These are phyloP conservation scores for Phaeophleospora eucalypticola DNA, from an alignment of 2,329 filamentous ascomycete genomes.

Conservation along the genomic window DNA sequence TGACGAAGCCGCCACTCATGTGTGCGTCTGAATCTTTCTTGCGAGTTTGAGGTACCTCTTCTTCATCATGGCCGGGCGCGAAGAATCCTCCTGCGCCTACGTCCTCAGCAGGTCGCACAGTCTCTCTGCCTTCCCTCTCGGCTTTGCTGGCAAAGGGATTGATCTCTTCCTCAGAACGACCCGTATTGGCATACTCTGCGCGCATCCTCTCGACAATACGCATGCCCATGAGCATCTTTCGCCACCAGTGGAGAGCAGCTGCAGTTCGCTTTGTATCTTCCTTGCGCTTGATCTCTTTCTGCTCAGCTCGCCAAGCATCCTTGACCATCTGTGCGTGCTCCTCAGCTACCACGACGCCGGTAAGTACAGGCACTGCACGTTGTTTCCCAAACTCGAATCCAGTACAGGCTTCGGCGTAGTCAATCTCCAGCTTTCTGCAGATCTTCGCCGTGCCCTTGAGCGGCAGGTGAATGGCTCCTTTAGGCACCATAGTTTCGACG, in stretches of 20 bases:
- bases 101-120: constrained; percentile 10
- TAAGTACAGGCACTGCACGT: constrained; percentile 87
- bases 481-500: constrained; percentile 85
- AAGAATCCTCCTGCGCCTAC: constrained; percentile 42
- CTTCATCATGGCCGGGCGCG: constrained; percentile 34
- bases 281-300: constrained; percentile 71
- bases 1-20: constrained; percentile 25
- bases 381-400: constrained; percentile 95
- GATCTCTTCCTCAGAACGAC: constrained; percentile 44
- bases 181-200: constrained; percentile 66
- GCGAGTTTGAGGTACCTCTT: constrained; percentile 31
- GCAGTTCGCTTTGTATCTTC: constrained; percentile 81
- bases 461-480: constrained; percentile 78
- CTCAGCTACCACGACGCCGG: constrained; percentile 80
- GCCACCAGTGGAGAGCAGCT: constrained; percentile 70
- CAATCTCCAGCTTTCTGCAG: constrained; percentile 78
- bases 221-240: constrained; percentile 80
- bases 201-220: constrained; percentile 74
- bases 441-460: constrained; percentile 71
- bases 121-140: constrained; percentile 22
- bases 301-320: constrained; percentile 68
- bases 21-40: constrained; percentile 13
- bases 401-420: constrained; percentile 90
- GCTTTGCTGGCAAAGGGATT: constrained; percentile 48
- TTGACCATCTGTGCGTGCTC: constrained; percentile 72